Percentiles rank a stretch among this genome's conserved stretches.
Evolutionary conservation across 352 stramenopile genomes (phyloP).

Genomic region (Phytophthora citrophthora): DNA sequence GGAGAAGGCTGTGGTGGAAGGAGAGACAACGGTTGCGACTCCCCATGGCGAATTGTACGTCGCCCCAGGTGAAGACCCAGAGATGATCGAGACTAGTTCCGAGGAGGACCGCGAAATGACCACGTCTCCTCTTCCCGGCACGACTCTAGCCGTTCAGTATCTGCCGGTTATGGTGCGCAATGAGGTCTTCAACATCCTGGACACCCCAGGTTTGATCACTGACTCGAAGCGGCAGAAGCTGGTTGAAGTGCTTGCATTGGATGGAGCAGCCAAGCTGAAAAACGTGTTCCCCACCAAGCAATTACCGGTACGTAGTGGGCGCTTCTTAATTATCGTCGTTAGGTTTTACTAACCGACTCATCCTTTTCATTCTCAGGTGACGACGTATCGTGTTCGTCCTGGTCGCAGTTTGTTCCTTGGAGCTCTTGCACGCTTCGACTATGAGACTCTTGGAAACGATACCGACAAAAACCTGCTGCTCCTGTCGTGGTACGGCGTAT

Average conservation of each 20-base stretch:
- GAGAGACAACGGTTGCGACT: conserved; percentile 25
- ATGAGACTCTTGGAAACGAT: conserved; percentile 48
- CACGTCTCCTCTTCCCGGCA: conserved; percentile 91
- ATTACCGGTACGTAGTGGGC: conserved; percentile 49
- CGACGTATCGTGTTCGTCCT: conserved; percentile 68
- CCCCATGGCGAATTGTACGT: conserved; percentile 53
- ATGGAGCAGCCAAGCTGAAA: conserved; percentile 67
- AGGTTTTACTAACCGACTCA: background rate
- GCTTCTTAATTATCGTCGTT: background rate
- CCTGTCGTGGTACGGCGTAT: conserved; percentile 83
- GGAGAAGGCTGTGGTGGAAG: conserved; percentile 13
- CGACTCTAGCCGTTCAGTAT: conserved; percentile 87
- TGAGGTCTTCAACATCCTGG: conserved; percentile 83
- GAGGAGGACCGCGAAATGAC: conserved; percentile 81
- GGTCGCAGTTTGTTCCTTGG: conserved; percentile 83
- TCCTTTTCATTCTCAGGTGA: conserved; percentile 45
- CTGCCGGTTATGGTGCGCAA: conserved; percentile 82
- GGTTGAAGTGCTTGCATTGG: conserved; percentile 76
- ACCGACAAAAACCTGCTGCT: conserved; percentile 69
- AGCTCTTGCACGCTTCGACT: conserved; percentile 79
- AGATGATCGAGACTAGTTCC: conserved; percentile 75
- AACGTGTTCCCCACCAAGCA: conserved; percentile 83
- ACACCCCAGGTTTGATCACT: conserved; percentile 82
- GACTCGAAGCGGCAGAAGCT: conserved; percentile 81
- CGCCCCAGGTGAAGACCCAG: conserved; percentile 57